Conservation (phyloP, 176 grass and related monocot genomes). For the Phoenix roebelenii region DNA sequence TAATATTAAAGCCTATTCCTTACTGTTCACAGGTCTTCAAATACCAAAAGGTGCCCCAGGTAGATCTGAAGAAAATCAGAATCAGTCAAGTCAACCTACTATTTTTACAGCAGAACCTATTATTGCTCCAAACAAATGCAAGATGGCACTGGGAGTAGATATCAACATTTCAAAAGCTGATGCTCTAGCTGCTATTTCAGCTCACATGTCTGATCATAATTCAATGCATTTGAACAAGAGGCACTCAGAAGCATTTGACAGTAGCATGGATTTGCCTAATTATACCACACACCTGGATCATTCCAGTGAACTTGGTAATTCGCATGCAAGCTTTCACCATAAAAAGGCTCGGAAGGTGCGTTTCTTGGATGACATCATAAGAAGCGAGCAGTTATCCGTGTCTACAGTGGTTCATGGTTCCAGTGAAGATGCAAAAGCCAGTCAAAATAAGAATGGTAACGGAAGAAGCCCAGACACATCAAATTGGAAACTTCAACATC, state of each 20-base stretch:
- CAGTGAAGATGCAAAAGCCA: not conserved
- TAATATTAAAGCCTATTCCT: too few relatives aligned
- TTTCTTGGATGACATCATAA: conserved; percentile 12
- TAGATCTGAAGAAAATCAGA: too few relatives aligned
- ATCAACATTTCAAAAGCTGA: not conserved
- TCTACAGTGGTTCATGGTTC: not conserved
- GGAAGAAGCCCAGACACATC: not conserved
- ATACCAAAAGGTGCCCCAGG: too few relatives aligned
- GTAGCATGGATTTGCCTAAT: not conserved
- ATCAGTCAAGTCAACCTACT: too few relatives aligned
- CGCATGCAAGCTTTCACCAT: not conserved
- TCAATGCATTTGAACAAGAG: not conserved
- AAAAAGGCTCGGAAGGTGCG: conserved; percentile 13
- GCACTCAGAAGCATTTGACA: not conserved
- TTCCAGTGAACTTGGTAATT: not conserved
- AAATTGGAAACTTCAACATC: not conserved
- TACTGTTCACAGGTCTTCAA: too few relatives aligned
- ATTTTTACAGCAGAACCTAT: not conserved
- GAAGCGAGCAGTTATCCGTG: not conserved
- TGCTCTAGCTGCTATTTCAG: not conserved
- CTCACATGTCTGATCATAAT: not conserved
- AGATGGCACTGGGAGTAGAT: not conserved
- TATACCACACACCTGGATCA: not conserved
- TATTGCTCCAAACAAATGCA: not conserved
- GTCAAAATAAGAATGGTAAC: not conserved